phyloP scores from a whole-genome alignment of 139 green algal species.

The Pleodorina starrii region DNA sequence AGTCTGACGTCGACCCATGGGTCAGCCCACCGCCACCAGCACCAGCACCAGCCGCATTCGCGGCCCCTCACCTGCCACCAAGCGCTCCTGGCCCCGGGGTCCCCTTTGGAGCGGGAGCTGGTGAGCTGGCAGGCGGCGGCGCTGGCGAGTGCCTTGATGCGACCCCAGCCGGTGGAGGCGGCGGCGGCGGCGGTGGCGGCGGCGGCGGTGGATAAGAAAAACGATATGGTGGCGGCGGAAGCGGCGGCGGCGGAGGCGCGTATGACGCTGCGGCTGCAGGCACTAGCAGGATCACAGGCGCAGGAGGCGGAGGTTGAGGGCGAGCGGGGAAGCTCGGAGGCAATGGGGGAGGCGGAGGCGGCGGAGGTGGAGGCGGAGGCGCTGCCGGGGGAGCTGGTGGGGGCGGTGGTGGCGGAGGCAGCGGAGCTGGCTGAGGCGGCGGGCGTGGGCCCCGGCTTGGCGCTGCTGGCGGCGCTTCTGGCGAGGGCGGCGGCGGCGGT shows the following conservation, averaged over 20 bases:
- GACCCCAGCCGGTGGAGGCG: neutral
- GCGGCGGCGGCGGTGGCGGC: too few species aligned
- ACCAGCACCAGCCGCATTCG: neutral
- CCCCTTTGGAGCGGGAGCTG: neutral
- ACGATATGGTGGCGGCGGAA: neutral
- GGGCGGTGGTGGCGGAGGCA: neutral
- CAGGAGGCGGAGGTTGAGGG: neutral
- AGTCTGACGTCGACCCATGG: neutral
- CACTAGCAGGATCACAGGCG: neutral
- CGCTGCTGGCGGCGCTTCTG: slow-evolving; percentile 13
- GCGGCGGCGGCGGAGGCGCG: neutral
- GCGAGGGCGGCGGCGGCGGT: slow-evolving; percentile 13
- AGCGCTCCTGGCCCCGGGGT: neutral
- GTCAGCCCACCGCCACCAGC: neutral
- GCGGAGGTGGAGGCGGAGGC: neutral
- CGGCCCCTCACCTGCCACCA: neutral
- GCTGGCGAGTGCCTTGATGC: neutral
- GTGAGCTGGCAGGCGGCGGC: slow-evolving; percentile 20
- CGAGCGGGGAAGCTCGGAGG: neutral
- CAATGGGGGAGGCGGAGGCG: neutral
- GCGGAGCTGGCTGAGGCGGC: neutral
- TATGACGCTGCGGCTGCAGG: too few species aligned
- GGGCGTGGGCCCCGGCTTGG: neutral
- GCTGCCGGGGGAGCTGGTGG: neutral
- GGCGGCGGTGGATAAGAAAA: too few species aligned